phyloP scores from a whole-genome alignment of 2,329 filamentous ascomycete species.

The Penicillium sp. region DNA sequence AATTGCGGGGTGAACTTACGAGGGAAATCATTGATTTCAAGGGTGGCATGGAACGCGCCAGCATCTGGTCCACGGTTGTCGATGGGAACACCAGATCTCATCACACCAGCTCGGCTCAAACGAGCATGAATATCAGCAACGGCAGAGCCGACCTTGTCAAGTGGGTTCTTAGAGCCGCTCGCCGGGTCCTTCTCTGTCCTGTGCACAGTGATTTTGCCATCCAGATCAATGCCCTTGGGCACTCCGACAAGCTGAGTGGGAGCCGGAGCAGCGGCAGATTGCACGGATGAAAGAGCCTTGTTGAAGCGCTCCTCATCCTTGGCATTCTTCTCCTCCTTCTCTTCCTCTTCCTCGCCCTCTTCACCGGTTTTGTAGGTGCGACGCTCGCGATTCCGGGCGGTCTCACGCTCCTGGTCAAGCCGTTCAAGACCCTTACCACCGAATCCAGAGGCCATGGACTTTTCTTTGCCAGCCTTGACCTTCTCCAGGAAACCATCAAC shows the following conservation, averaged over 20 bases:
- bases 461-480: conserved; percentile 88
- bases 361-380: conserved; percentile 90
- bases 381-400: conserved; percentile 79
- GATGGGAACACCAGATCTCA: conserved; percentile 88
- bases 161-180: conserved; percentile 58
- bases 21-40: conserved; percentile 99
- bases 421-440: conserved; percentile 92
- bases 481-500: conserved; percentile 77
- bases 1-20: conserved; percentile 48
- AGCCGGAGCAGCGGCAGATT: conserved; percentile 57
- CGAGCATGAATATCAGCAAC: conserved; percentile 89
- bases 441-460: conserved; percentile 79
- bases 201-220: conserved; percentile 71
- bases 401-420: conserved; percentile 87
- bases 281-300: conserved; percentile 64
- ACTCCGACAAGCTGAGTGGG: conserved; percentile 40
- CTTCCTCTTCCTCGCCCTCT: conserved; percentile 72
- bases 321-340: conserved; percentile 67
- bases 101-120: conserved; percentile 82
- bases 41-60: conserved; percentile 90
- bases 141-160: conserved; percentile 87
- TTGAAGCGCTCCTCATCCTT: conserved; percentile 58
- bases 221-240: conserved; percentile 60
- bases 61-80: conserved; percentile 99
- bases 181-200: conserved; percentile 62